phyloP scores from a whole-genome alignment of 371 early-diverging fungal species.

The Choanephora cucurbitarum region DNA sequence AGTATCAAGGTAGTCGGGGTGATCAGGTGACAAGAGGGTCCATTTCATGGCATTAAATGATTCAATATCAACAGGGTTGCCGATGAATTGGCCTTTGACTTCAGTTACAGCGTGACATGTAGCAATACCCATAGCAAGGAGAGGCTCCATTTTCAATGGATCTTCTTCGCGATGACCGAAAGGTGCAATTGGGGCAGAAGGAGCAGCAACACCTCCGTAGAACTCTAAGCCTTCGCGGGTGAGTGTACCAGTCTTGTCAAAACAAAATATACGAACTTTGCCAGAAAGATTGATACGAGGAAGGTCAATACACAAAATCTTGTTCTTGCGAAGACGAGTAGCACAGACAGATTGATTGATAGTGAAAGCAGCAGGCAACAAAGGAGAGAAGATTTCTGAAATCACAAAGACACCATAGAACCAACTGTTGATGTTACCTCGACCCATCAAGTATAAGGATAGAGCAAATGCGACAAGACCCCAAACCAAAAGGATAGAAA shows the following conservation, averaged over 20 bases:
- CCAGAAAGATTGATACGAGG: slow-evolving; percentile 78
- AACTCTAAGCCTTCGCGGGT: slow-evolving; percentile 67
- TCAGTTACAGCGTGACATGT: slow-evolving; percentile 83
- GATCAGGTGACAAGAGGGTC: slow-evolving; percentile 30
- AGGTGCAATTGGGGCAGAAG: slow-evolving; percentile 6
- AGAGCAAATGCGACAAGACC: slow-evolving; percentile 50
- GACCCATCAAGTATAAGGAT: slow-evolving; percentile 26
- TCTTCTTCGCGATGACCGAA: slow-evolving; percentile 33
- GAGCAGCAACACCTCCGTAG: slow-evolving; percentile 45
- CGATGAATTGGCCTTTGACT: slow-evolving; percentile 68
- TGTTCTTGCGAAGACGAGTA: slow-evolving; percentile 60
- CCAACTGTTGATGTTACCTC: slow-evolving; percentile 38
- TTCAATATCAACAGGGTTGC: slow-evolving; percentile 91
- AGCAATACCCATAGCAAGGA: slow-evolving; percentile 61
- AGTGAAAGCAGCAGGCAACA: slow-evolving; percentile 60
- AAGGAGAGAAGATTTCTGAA: slow-evolving; percentile 70
- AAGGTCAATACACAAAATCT: slow-evolving; percentile 76
- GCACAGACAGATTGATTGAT: slow-evolving; percentile 79
- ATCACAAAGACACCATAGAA: slow-evolving; percentile 73
- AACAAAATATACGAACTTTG: slow-evolving; percentile 93
- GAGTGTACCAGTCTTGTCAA: slow-evolving; percentile 69
- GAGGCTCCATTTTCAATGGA: slow-evolving; percentile 29
- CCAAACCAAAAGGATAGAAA: slow-evolving; percentile 52
- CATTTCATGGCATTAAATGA: slow-evolving; percentile 79
- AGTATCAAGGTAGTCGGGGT: slow-evolving; percentile 25